These are phyloP conservation scores for Solanum paucissectum DNA, from an alignment of 257 asterid species.

Conservation along the genomic window DNA sequence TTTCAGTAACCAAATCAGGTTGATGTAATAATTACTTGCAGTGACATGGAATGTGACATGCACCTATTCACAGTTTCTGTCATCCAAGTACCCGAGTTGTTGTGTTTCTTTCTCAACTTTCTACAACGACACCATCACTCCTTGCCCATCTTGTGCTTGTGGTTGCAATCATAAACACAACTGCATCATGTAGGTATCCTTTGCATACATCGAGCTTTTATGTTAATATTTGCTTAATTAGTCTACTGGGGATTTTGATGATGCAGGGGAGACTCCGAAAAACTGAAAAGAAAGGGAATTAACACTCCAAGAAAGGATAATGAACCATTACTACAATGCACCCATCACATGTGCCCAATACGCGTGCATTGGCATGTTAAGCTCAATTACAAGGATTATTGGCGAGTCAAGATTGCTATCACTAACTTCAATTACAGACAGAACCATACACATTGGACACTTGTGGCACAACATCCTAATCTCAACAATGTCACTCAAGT, in stretches of 20 bases:
- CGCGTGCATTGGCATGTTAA: conserved; percentile 80
- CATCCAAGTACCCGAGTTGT: conserved; percentile 49
- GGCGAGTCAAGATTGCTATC: conserved; percentile 64
- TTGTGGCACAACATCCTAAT: conserved; percentile 73
- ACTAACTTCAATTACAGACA: conserved; percentile 57
- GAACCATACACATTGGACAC: conserved; percentile 76
- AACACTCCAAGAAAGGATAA: conserved; percentile 66
- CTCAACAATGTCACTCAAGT: conserved; percentile 68
- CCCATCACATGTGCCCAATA: conserved; percentile 71
- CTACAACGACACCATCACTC: conserved; percentile 56
- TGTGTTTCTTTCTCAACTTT: conserved; percentile 76
- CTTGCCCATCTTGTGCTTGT: conserved; percentile 68
- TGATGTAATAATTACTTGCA: conserved; percentile 12
- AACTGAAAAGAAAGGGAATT: conserved; percentile 32
- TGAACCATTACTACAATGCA: conserved; percentile 50
- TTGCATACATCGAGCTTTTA: neutral
- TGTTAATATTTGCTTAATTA: neutral
- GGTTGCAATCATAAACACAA: conserved; percentile 53
- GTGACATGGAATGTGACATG: conserved; percentile 91
- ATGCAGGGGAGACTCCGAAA: conserved; percentile 39
- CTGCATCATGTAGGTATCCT: conserved; percentile 42
- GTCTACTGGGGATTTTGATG: neutral
- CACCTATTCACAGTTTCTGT: conserved; percentile 55
- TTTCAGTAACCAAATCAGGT: neutral
- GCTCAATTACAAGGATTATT: conserved; percentile 49